Base-by-base conservation (phyloP, 352 stramenopile genomes). In the Phytophthora melonis region DNA sequence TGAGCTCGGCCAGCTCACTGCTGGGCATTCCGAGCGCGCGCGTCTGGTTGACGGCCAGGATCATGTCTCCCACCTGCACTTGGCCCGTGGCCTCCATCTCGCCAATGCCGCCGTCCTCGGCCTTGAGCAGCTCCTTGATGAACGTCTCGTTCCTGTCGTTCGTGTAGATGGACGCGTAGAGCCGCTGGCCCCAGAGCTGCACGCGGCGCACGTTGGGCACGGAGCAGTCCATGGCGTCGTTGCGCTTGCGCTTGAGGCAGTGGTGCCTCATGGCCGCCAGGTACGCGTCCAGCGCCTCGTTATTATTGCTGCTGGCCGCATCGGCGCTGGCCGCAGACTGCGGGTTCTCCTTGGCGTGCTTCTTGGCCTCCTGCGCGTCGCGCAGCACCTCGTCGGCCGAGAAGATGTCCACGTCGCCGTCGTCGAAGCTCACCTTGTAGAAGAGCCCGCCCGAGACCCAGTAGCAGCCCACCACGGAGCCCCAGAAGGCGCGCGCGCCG, bases 391-490 rank as follows among this genome's bases (percentile, higher is more conserved):
- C 88, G 6, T 82, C 78, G 2, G 63, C 74, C 9, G 81, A 75
- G 18, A 93, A 73, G 61, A 95, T 83, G 70, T 95, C 88, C 30
- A 95, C 87, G 63, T 95, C 88, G 41, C 88, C 88, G 47, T 95
- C 88, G 41, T 95, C 88, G 64, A 95, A 95, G 75, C 80, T 85
- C 47, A 95, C 75, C 60, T 95, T 95, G 72, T 93, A 95, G 57
- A 95, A 93, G 0, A 81, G 61, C 9, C 76, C 83, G 1, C 76
- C 72, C 0, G 66, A 68, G 34, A 95, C 70, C 55, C 79, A 68
- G 66, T 95, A 95, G 50, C 78, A 81, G 39, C 73, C 72, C 36
- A 93, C 75, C 0, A 95, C 63, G 1, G 78, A 79, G 16, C 87
- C 88, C 88, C 88, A 92, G 74, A 95, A 95, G 36, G 69, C 75